Evolutionary conservation across 495 filamentous ascomycete species (phyloP).

Genomic region (Hypoxylon fuscum): DNA sequence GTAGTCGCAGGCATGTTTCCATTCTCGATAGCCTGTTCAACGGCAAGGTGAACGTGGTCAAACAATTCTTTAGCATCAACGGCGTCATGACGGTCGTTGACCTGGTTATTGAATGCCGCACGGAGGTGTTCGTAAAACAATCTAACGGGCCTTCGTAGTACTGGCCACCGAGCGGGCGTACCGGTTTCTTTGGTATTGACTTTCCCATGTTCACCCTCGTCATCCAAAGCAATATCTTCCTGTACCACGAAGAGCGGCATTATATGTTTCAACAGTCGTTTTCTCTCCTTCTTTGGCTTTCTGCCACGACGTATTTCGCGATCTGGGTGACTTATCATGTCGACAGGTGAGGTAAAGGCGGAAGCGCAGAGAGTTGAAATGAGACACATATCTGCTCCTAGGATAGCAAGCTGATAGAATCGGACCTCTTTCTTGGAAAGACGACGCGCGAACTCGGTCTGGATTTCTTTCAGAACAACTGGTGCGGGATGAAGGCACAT

Average conservation of each 20-base stretch:
- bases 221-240: constrained; percentile 14
- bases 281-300: constrained; percentile 12
- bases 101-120: constrained; percentile 2
- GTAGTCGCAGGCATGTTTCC: constrained; percentile 31
- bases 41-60: constrained; percentile 18
- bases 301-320: constrained; percentile 4
- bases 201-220: constrained; percentile 2
- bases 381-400: constrained; percentile 36
- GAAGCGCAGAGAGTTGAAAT: constrained; percentile 31
- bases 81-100: background rate
- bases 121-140: constrained; percentile 38
- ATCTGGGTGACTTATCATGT: constrained; percentile 23
- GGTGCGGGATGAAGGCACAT: constrained; percentile 34
- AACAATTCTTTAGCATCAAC: constrained; percentile 15
- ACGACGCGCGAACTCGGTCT: constrained; percentile 7
- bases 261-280: constrained; percentile 12
- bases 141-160: constrained; percentile 23
- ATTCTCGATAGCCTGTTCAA: constrained; percentile 23
- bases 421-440: constrained; percentile 23
- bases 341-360: constrained; percentile 12
- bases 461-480: constrained; percentile 24
- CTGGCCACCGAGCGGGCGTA: constrained; percentile 2
- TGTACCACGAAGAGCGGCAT: constrained; percentile 27
- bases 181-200: background rate
- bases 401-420: constrained; percentile 35